Conservation (phyloP, 1,139 yeast genomes). For the Arxiozyma slooffiae region DNA sequence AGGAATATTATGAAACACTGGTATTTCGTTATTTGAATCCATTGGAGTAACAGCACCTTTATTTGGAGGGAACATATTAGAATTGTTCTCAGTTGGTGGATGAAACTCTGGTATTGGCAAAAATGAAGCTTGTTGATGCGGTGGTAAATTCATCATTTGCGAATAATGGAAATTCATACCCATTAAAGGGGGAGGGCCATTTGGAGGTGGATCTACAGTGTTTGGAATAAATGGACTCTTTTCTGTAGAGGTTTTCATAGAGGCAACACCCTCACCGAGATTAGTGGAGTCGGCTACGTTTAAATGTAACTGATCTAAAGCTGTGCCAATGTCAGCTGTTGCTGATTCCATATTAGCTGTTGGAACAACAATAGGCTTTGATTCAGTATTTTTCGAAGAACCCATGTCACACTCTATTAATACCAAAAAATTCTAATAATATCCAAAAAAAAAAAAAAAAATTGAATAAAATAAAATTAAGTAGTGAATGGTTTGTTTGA, state of each 20-base stretch:
- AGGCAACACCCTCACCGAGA: neutral
- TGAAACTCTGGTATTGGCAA: constrained; percentile 19
- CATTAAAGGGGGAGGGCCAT: constrained; percentile 23
- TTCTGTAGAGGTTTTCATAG: neutral
- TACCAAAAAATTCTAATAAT: too few relatives aligned
- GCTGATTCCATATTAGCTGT: constrained; percentile 19
- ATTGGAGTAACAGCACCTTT: neutral
- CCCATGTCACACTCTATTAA: neutral
- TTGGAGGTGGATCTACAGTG: neutral
- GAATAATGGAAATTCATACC: constrained; percentile 28
- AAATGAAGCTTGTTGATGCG: constrained; percentile 9
- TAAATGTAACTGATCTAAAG: constrained; percentile 27
- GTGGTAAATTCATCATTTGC: constrained; percentile 30
- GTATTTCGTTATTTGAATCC: constrained; percentile 11
- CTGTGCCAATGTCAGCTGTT: constrained; percentile 17
- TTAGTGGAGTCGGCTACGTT: constrained; percentile 1
- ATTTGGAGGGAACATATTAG: neutral
- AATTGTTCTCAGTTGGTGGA: constrained; percentile 7
- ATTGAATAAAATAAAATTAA: too few relatives aligned
- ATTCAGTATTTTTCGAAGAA: neutral
- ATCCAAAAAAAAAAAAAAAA: neutral
- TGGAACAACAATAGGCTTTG: constrained; percentile 7
- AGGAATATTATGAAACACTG: constrained; percentile 13
- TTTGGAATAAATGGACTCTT: neutral
- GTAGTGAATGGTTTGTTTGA: neutral